A percentile compares a stretch with the other conserved stretches of the same genome.
These are phyloP conservation scores for Coemansia sp. DNA, from an alignment of 192 early-diverging fungal genomes.

Conservation along the genomic window DNA sequence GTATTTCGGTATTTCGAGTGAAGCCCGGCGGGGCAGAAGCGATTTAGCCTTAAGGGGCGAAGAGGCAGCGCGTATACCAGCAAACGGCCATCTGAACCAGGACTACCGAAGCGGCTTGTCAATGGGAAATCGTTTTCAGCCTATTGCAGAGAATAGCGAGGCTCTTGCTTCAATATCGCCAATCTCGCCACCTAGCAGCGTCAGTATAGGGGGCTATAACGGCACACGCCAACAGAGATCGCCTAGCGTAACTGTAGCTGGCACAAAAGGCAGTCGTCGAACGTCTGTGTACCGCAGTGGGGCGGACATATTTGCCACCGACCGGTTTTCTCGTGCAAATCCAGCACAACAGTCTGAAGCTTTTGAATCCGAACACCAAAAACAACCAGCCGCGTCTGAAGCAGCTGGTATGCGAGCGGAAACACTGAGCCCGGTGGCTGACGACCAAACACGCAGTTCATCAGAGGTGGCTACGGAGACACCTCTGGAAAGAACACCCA, in stretches of 20 bases:
- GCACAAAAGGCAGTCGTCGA: background rate
- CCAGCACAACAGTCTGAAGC: background rate
- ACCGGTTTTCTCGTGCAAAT: conserved; percentile 13
- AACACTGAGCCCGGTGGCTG: too few relatives aligned
- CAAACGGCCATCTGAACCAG: background rate
- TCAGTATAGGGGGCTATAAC: background rate
- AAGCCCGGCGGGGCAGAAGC: background rate
- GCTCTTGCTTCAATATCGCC: background rate
- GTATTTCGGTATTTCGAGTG: conserved; percentile 3
- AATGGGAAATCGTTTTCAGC: background rate
- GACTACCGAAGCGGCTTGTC: background rate
- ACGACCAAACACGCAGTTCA: too few relatives aligned
- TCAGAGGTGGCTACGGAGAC: background rate
- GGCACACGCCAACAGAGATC: background rate
- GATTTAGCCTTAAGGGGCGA: conserved; percentile 3
- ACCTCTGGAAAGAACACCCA: background rate
- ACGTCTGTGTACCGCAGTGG: conserved; percentile 35
- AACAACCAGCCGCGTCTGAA: too few relatives aligned
- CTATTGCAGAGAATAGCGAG: background rate
- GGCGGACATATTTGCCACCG: conserved; percentile 19
- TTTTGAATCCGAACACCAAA: too few relatives aligned
- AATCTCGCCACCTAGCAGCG: conserved; percentile 2
- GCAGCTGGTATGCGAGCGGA: too few relatives aligned
- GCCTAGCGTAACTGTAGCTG: background rate
- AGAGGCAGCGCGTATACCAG: background rate